Evolutionary conservation across 2,329 filamentous ascomycete species (phyloP).

Genomic region (Colletotrichum incanum): DNA sequence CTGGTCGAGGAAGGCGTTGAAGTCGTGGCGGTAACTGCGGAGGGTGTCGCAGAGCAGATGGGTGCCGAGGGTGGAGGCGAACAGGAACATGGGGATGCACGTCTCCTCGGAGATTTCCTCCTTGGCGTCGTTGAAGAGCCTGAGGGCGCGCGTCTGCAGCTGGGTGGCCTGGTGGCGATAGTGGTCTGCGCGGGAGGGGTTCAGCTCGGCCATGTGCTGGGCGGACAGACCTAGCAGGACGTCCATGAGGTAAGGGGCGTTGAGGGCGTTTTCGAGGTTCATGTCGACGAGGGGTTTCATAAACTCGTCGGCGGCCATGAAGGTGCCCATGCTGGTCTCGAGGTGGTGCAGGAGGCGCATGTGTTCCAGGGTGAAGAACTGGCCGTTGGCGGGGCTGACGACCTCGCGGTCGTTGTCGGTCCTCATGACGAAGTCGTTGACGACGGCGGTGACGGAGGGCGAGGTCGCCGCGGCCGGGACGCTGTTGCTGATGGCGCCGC

Average conservation of each 20-base stretch:
- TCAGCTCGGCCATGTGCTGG: constrained; percentile 52
- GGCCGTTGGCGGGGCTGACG: constrained; percentile 17
- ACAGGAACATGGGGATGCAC: constrained; percentile 61
- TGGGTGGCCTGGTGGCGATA: constrained; percentile 51
- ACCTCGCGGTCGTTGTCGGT: constrained; percentile 23
- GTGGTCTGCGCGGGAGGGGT: constrained; percentile 45
- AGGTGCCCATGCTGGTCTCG: constrained; percentile 46
- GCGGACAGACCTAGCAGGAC: constrained; percentile 56
- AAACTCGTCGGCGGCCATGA: constrained; percentile 43
- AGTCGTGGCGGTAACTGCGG: constrained; percentile 53
- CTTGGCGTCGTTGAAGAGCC: constrained; percentile 50
- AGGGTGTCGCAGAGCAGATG: constrained; percentile 40
- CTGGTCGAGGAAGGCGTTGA: constrained; percentile 57
- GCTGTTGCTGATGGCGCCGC: neutral
- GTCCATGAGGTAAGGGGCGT: constrained; percentile 56
- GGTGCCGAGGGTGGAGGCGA: constrained; percentile 53
- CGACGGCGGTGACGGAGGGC: constrained; percentile 20
- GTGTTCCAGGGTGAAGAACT: constrained; percentile 56
- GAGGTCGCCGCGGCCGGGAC: constrained; percentile 17
- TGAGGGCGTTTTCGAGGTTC: constrained; percentile 50
- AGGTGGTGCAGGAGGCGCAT: constrained; percentile 58
- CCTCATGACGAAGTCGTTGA: constrained; percentile 31
- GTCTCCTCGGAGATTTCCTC: constrained; percentile 48
- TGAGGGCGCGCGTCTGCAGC: constrained; percentile 50
- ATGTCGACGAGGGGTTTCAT: constrained; percentile 50